Conservation (phyloP, 345 rosid species). For the Trapa bicornis region DNA sequence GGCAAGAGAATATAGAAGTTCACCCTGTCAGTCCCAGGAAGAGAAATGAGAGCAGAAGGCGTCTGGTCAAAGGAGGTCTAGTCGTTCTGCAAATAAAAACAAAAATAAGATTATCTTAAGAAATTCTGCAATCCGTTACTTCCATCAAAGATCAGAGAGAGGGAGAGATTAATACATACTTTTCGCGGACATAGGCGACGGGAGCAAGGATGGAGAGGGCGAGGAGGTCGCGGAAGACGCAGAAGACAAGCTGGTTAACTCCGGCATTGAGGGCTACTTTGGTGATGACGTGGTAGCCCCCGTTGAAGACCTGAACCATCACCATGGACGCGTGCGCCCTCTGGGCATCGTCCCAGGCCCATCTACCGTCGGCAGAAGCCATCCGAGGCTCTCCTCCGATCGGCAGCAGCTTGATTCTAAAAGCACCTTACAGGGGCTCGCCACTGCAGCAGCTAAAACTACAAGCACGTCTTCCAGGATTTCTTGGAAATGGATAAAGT, state of each 20-base stretch:
- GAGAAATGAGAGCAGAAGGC: slow-evolving; percentile 57
- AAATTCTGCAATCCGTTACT: not conserved
- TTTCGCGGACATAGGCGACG: slow-evolving; percentile 73
- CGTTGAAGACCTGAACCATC: slow-evolving; percentile 70
- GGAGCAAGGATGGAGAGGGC: slow-evolving; percentile 88
- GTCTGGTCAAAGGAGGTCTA: slow-evolving; percentile 62
- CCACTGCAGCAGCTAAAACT: no score
- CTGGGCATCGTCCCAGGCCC: slow-evolving; percentile 33
- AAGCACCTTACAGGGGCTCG: not conserved
- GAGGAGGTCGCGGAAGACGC: slow-evolving; percentile 84
- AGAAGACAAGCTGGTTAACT: slow-evolving; percentile 90
- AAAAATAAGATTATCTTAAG: not conserved
- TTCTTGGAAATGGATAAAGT: no score
- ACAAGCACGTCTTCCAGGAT: no score
- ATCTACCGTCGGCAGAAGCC: slow-evolving; percentile 24
- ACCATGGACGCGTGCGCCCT: slow-evolving; percentile 77
- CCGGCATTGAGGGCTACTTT: slow-evolving; percentile 94
- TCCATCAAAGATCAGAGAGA: not conserved
- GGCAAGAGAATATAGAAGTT: slow-evolving; percentile 11
- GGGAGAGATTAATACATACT: slow-evolving; percentile 17
- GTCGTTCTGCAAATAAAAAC: slow-evolving; percentile 42
- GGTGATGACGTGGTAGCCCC: slow-evolving; percentile 94
- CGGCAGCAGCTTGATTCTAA: not conserved
- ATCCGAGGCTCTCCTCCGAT: not conserved
- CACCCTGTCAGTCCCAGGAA: slow-evolving; percentile 90